Percentiles rank a stretch among this genome's conserved stretches.
Conservation (phyloP, 176 grass and related monocot species). For the Carex littledalei region DNA sequence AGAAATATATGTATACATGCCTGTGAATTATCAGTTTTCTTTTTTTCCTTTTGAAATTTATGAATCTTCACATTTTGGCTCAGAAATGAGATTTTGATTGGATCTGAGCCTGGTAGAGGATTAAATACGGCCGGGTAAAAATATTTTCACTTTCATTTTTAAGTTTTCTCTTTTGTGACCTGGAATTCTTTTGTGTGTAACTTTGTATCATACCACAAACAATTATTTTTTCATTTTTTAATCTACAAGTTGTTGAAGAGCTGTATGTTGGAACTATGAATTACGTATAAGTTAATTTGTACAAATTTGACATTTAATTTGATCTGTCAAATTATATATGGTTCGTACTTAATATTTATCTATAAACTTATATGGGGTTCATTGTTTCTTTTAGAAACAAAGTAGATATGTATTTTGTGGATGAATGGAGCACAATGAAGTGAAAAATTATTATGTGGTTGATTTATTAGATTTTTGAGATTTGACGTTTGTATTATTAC, state of each 20-base stretch:
- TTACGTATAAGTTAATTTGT: background rate
- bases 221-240: slow-evolving; percentile 25
- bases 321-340: background rate
- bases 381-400: background rate
- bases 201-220: slow-evolving; percentile 16
- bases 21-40: slow-evolving; percentile 13
- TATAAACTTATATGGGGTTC: background rate
- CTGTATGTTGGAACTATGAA: background rate
- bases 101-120: slow-evolving; percentile 4
- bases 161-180: background rate
- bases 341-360: background rate
- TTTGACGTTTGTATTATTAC: background rate
- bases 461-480: background rate
- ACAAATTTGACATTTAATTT: background rate
- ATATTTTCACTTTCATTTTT: slow-evolving; percentile 5
- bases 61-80: slow-evolving; percentile 12
- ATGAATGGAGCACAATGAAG: background rate
- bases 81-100: slow-evolving; percentile 28
- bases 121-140: background rate
- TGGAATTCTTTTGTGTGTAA: slow-evolving; percentile 13
- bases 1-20: background rate
- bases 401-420: background rate
- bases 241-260: slow-evolving; percentile 8
- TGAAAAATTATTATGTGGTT: background rate
- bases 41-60: slow-evolving; percentile 6